These are phyloP conservation scores for Canavalia gladiata DNA, from an alignment of 306 rosid genomes.

Conservation along the genomic window DNA sequence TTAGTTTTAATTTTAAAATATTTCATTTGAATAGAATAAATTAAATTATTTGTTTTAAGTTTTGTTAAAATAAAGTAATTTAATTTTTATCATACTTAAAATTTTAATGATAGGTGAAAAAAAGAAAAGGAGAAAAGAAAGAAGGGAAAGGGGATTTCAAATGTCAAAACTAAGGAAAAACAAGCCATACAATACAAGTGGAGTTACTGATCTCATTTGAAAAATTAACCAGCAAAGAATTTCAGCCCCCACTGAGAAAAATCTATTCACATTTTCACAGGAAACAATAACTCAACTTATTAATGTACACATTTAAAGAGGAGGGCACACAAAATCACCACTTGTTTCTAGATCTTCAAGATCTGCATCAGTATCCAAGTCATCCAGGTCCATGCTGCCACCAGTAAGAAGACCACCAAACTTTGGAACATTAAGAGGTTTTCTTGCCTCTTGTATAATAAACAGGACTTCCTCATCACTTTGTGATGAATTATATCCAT, in stretches of 20 bases:
- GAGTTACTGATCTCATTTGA: slow-evolving; percentile 21
- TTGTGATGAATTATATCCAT: slow-evolving; percentile 73
- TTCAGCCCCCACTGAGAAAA: slow-evolving; percentile 15
- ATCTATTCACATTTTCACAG: slow-evolving; percentile 31
- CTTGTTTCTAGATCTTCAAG: slow-evolving; percentile 69
- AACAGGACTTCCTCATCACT: slow-evolving; percentile 69
- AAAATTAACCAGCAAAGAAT: slow-evolving; percentile 35
- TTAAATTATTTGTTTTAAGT: too few species aligned
- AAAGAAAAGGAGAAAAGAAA: too few species aligned
- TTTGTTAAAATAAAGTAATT: too few species aligned
- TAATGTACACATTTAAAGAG: slow-evolving; percentile 50
- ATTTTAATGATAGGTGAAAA: too few species aligned
- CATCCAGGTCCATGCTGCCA: slow-evolving; percentile 82
- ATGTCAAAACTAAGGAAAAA: slow-evolving; percentile 37
- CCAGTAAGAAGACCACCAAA: slow-evolving; percentile 55
- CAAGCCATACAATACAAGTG: slow-evolving; percentile 37
- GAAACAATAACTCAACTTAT: slow-evolving; percentile 27
- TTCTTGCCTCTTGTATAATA: slow-evolving; percentile 80
- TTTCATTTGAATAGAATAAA: too few species aligned
- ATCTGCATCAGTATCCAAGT: slow-evolving; percentile 69
- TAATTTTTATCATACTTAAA: too few species aligned
- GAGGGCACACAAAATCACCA: slow-evolving; percentile 72
- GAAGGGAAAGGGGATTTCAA: too few species aligned
- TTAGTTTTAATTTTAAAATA: too few species aligned
- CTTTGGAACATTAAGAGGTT: slow-evolving; percentile 47